These are phyloP conservation scores for Asterophora parasitica DNA, from an alignment of 768 basidiomycete genomes.

Conservation along the genomic window DNA sequence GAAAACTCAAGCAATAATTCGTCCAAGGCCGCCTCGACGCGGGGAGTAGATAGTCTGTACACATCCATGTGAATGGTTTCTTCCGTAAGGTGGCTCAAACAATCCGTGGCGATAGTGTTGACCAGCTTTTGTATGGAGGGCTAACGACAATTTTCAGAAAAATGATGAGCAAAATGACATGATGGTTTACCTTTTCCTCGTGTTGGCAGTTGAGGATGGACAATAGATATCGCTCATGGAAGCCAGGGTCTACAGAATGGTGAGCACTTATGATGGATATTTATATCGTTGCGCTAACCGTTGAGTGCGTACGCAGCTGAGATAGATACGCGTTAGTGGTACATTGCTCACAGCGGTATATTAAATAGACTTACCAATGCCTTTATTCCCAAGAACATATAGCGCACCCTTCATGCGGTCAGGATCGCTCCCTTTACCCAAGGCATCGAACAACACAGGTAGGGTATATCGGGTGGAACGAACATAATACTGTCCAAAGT, in stretches of 20 bases:
- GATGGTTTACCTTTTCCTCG: conserved; percentile 66
- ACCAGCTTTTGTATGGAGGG: conserved; percentile 76
- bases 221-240: conserved; percentile 53
- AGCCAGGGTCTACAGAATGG: conserved; percentile 43
- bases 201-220: conserved; percentile 73
- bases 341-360: background rate
- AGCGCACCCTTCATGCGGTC: conserved; percentile 95
- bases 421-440: conserved; percentile 74
- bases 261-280: background rate
- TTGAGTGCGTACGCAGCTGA: conserved; percentile 65
- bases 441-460: conserved; percentile 54
- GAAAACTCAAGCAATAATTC: conserved; percentile 51
- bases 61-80: conserved; percentile 61
- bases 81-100: conserved; percentile 53
- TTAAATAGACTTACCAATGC: conserved; percentile 42
- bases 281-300: conserved; percentile 38
- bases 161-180: background rate
- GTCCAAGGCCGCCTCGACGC: conserved; percentile 42
- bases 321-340: conserved; percentile 8
- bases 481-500: conserved; percentile 50
- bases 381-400: conserved; percentile 74
- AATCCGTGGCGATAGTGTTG: conserved; percentile 57
- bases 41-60: conserved; percentile 45
- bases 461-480: conserved; percentile 66
- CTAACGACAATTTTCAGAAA: conserved; percentile 27